phyloP scores from a whole-genome alignment of 257 asterid genomes.

The Solanum etuberosum region DNA sequence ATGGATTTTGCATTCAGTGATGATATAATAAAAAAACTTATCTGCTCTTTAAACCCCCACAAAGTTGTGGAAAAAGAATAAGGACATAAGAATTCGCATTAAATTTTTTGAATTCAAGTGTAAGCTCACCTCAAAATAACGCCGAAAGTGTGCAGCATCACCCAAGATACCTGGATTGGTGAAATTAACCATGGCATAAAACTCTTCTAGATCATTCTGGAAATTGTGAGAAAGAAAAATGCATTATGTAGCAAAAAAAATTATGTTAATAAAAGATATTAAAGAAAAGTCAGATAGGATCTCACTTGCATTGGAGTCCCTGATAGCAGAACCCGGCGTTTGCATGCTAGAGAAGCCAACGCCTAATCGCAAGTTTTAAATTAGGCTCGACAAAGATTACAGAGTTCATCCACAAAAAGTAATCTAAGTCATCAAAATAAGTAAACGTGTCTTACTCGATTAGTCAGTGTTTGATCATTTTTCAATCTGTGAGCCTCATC shows the following conservation, averaged over 20 bases:
- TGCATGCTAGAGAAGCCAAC: conserved; percentile 82
- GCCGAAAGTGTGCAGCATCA: conserved; percentile 80
- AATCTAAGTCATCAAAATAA: not conserved
- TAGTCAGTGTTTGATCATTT: conserved; percentile 92
- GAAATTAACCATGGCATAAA: conserved; percentile 95
- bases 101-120: not conserved
- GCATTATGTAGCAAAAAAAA: not conserved
- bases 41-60: not conserved
- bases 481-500: conserved; percentile 98
- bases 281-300: conserved; percentile 4
- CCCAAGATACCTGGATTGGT: conserved; percentile 92
- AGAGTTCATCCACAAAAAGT: not conserved
- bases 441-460: conserved; percentile 56
- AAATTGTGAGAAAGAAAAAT: conserved; percentile 2
- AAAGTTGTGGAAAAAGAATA: not conserved
- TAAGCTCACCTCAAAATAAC: conserved; percentile 78
- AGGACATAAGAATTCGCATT: not conserved
- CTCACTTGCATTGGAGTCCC: conserved; percentile 99
- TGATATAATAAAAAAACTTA: not conserved
- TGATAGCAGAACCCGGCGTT: conserved; percentile 74
- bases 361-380: conserved; percentile 47
- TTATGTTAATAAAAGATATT: not conserved
- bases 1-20: not conserved
- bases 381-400: not conserved
- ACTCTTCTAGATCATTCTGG: conserved; percentile 97